Evolutionary conservation across 2,329 filamentous ascomycete species (phyloP), one percentile per base, ranked within the genome.

Genomic region (Penicillium sp.): DNA sequence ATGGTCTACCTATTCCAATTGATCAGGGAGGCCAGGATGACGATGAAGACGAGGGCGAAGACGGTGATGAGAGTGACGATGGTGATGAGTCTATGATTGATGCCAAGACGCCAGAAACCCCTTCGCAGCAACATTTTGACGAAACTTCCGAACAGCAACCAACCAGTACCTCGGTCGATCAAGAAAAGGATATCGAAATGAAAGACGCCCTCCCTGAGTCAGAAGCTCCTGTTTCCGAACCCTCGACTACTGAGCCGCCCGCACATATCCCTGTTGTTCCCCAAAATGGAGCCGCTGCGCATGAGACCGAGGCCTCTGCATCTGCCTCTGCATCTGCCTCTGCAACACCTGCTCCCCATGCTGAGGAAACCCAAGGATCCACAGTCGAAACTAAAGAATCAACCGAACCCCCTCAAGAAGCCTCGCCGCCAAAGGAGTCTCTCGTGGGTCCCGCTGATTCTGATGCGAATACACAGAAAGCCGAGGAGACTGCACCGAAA

Each of bases 21-120:
- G 77, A 79, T 23, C 77, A 75, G 18, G 58, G 67, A 11, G 76
- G 76, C 10, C 76, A 75, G 49, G 73, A 75, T 11, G 78, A 79
- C 13, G 79, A 78, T 14, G 79, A 81, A 1, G 75, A 77, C 3
- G 75, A 78, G 1, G 76, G 74, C 23, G 77, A 82, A 3, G 81
- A 83, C 19, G 75, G 72, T 18, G 77, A 78, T 2, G 80, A 77
- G 5, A 77, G 78, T 2, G 80, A 77, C 5, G 76, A 81, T 3
- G 79, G 77, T n/a, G 80, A 81, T 28, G 79, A 79, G 59, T 78
- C 77, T 26, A 77, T 73, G 44, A 65, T 75, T 24, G 68, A 75
- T 34, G 75, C 76, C n/a, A 77, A 77, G 47, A 77, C 78, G 6
- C 75, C 78, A 31, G 71, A 71, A 58, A 64, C 70, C 48, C 63